Percentiles rank a stretch among this genome's conserved stretches.
phyloP scores from a whole-genome alignment of 176 grass and related monocot genomes.

The Oryza meridionalis region DNA sequence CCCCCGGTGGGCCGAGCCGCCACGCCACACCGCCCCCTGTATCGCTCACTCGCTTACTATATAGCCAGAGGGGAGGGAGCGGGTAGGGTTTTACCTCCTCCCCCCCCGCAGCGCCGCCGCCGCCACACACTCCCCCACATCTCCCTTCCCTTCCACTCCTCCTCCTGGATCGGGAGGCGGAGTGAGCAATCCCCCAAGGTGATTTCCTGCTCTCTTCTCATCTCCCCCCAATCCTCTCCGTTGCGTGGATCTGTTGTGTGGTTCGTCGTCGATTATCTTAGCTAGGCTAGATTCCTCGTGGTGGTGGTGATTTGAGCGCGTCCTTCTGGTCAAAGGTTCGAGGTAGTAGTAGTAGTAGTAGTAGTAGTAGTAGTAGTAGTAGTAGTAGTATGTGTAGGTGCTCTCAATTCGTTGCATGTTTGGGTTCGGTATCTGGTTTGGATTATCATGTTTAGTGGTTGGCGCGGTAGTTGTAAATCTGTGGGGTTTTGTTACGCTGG shows the following conservation, averaged over 20 bases:
- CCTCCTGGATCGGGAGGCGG: constrained; percentile 18
- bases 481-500: not conserved
- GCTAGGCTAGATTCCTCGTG: no score
- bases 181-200: not conserved
- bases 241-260: not conserved
- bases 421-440: not conserved
- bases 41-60: not conserved
- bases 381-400: not conserved
- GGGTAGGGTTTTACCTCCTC: constrained; percentile 30
- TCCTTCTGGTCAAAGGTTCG: not conserved
- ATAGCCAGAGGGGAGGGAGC: not conserved
- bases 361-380: no score
- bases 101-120: constrained; percentile 8
- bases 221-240: no score
- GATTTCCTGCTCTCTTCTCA: no score
- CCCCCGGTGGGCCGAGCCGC: not conserved
- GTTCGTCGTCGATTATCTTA: no score
- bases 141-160: not conserved
- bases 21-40: not conserved
- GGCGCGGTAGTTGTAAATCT: not conserved
- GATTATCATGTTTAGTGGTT: not conserved
- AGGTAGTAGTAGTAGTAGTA: not conserved
- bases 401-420: not conserved
- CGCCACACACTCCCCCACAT: constrained; percentile 9
- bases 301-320: not conserved